A percentile compares a stretch with the other conserved stretches of the same genome.
These are phyloP conservation scores for Cryphonectria parasitica DNA, from an alignment of 2,329 filamentous ascomycete genomes.

Conservation along the genomic window DNA sequence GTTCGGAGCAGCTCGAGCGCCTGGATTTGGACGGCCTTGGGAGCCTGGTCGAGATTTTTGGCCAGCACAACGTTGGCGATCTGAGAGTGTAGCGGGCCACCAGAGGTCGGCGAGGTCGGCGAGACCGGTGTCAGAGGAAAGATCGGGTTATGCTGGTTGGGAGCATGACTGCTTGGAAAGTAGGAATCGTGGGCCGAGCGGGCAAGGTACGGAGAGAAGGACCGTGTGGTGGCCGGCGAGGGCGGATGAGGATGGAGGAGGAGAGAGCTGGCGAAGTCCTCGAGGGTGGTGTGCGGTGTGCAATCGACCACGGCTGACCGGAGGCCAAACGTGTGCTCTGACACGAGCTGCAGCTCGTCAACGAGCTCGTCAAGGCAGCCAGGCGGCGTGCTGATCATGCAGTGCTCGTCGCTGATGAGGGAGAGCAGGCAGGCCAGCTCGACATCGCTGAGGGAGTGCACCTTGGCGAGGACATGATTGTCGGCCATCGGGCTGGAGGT, in stretches of 20 bases:
- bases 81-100: constrained; percentile 42
- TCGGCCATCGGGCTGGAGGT: constrained; percentile 57
- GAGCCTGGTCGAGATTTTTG: constrained; percentile 75
- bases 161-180: constrained; percentile 31
- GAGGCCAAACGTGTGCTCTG: constrained; percentile 72
- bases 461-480: constrained; percentile 65
- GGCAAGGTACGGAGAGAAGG: constrained; percentile 29
- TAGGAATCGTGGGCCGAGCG: constrained; percentile 33
- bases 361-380: constrained; percentile 69
- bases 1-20: constrained; percentile 77
- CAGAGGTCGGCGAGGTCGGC: constrained; percentile 25
- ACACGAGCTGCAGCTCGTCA: constrained; percentile 73
- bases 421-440: constrained; percentile 86
- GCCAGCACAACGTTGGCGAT: constrained; percentile 83
- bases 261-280: constrained; percentile 77
- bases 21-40: constrained; percentile 81
- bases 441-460: constrained; percentile 81
- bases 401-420: constrained; percentile 82
- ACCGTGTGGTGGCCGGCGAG: constrained; percentile 35
- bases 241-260: constrained; percentile 55
- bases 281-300: constrained; percentile 71
- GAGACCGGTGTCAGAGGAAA: constrained; percentile 36
- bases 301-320: constrained; percentile 73
- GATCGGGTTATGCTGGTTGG: constrained; percentile 16
- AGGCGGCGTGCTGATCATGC: constrained; percentile 76